A percentile compares a stretch with the other conserved stretches of the same genome.
Conservation (phyloP, 2,329 filamentous ascomycete genomes). For the Lecanicillium sp. region DNA sequence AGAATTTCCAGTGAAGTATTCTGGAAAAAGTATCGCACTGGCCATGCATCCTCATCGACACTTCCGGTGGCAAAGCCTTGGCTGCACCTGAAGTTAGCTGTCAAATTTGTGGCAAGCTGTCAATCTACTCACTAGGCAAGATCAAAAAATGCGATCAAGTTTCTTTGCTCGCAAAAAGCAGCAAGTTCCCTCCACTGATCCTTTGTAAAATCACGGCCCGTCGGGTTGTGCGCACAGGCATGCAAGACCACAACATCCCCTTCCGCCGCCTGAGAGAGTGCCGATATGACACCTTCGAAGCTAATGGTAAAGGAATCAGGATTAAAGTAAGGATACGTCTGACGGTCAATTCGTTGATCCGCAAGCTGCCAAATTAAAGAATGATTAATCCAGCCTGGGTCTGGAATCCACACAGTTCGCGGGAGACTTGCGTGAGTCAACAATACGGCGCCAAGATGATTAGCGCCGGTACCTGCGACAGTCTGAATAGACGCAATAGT, state of each 20-base stretch:
- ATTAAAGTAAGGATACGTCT: slow-evolving; percentile 29
- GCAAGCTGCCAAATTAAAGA: slow-evolving; percentile 24
- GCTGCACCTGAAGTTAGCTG: slow-evolving; percentile 8
- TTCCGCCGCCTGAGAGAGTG: slow-evolving; percentile 20
- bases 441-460: slow-evolving; percentile 25
- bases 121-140: slow-evolving; percentile 24
- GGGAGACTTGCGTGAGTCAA: slow-evolving; percentile 20
- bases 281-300: slow-evolving; percentile 24
- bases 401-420: slow-evolving; percentile 24
- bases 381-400: slow-evolving; percentile 45
- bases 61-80: slow-evolving; percentile 33
- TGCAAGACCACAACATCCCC: slow-evolving; percentile 32
- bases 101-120: not conserved
- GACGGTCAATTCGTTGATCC: slow-evolving; percentile 18
- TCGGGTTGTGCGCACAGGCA: slow-evolving; percentile 34
- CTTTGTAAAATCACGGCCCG: slow-evolving; percentile 28
- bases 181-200: slow-evolving; percentile 30
- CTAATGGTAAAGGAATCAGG: slow-evolving; percentile 20
- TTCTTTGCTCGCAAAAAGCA: slow-evolving; percentile 23
- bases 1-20: slow-evolving; percentile 19
- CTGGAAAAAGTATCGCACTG: slow-evolving; percentile 26
- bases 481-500: slow-evolving; percentile 27
- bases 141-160: slow-evolving; percentile 31
- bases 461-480: slow-evolving; percentile 31
- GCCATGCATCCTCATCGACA: slow-evolving; percentile 28